Conservation (phyloP, 345 rosid species). For the Sonneratia alba region DNA sequence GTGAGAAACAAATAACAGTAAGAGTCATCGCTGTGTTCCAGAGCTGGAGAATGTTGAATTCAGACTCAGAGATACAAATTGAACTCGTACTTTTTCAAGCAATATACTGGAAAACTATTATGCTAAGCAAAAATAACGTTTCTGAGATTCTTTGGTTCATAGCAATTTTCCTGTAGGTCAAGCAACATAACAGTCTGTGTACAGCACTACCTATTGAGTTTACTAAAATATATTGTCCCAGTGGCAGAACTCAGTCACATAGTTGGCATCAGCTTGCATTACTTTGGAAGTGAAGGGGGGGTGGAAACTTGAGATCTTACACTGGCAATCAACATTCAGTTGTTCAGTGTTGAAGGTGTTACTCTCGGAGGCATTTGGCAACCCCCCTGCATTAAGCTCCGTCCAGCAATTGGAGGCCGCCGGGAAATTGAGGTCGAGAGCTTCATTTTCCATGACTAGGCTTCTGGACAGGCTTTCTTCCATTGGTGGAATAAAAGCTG, state of each 20-base stretch:
- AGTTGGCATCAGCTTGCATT: not conserved
- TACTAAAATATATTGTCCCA: not conserved
- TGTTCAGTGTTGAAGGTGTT: not conserved
- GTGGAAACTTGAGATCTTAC: not conserved
- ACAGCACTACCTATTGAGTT: not conserved
- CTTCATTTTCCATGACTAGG: not conserved
- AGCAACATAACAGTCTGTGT: not conserved
- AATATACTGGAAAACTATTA: too few relatives aligned
- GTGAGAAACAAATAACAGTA: too few relatives aligned
- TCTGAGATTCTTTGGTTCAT: not conserved
- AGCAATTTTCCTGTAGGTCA: not conserved
- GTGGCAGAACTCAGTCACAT: not conserved
- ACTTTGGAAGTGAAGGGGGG: not conserved
- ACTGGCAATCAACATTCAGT: not conserved
- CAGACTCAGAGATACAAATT: too few relatives aligned
- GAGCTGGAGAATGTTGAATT: too few relatives aligned
- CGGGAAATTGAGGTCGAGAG: slow-evolving; percentile 6
- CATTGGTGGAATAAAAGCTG: slow-evolving; percentile 5
- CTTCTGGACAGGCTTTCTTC: slow-evolving; percentile 4
- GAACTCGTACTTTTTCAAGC: too few relatives aligned
- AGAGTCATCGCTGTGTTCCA: too few relatives aligned
- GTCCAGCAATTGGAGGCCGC: not conserved
- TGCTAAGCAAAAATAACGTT: too few relatives aligned
- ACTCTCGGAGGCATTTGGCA: not conserved
- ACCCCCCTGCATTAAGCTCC: not conserved